Evolutionary conservation across 352 stramenopile genomes (phyloP).

Genomic region (Blastocystis sp.): DNA sequence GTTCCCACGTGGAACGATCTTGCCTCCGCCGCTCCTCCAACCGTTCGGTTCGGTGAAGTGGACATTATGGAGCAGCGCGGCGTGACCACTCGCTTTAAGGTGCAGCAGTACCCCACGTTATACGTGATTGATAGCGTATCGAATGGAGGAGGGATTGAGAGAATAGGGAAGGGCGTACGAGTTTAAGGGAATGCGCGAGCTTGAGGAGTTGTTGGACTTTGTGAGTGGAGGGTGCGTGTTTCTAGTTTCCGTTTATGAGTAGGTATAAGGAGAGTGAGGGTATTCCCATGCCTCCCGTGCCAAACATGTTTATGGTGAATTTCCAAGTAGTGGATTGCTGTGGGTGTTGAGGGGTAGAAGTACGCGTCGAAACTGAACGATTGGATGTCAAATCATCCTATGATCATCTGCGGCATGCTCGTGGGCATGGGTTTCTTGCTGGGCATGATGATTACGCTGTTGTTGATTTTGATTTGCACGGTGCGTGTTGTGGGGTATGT

Average conservation of each 20-base stretch:
- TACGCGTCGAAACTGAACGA: conserved; percentile 7
- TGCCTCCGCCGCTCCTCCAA: neutral
- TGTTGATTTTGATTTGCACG: conserved; percentile 9
- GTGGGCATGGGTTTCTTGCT: neutral
- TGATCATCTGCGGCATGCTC: neutral
- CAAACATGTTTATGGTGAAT: neutral
- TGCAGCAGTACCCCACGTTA: conserved; percentile 27
- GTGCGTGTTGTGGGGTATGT: neutral
- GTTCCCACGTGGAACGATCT: conserved; percentile 28
- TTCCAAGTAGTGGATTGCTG: neutral
- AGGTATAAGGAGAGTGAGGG: conserved; percentile 11
- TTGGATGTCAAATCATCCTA: neutral
- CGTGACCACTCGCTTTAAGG: conserved; percentile 23
- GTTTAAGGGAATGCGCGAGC: neutral
- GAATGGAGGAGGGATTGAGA: neutral
- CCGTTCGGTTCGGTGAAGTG: conserved; percentile 16
- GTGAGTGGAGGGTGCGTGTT: conserved; percentile 12
- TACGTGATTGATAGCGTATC: conserved; percentile 17
- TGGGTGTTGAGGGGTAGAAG: conserved; percentile 31
- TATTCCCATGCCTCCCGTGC: neutral
- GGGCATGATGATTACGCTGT: neutral
- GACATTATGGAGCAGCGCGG: conserved; percentile 45
- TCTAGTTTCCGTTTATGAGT: neutral
- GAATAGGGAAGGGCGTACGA: conserved; percentile 40
- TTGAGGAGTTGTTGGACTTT: neutral